A percentile compares a stretch with the other conserved stretches of the same genome.
Conservation (phyloP, 202 grass and related monocot genomes). For the Panicum virgatum region DNA sequence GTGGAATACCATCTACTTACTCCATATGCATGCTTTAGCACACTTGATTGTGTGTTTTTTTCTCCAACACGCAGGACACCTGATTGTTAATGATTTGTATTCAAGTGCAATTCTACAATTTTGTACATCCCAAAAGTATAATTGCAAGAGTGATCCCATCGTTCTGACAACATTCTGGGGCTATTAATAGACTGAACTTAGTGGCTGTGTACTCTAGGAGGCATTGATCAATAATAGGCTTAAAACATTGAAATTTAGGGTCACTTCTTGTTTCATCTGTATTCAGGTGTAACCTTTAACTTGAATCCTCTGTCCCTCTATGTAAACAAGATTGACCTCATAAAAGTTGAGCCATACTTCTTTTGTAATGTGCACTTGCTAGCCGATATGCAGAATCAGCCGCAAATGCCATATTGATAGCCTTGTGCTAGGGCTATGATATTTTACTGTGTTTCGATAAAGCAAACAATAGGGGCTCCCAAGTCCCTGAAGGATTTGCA, state of each 20-base stretch:
- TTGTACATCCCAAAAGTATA: not conserved
- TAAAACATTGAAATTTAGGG: not conserved
- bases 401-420: not conserved
- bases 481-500: not conserved
- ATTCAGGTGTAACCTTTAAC: not conserved
- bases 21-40: slow-evolving; percentile 5
- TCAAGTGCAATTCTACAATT: not conserved
- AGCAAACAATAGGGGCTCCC: not conserved
- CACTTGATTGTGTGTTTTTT: not conserved
- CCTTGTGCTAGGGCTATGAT: not conserved
- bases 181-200: not conserved
- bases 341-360: not conserved
- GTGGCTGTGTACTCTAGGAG: not conserved
- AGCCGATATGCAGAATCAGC: slow-evolving; percentile 15
- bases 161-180: not conserved
- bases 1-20: not conserved
- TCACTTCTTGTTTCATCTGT: not conserved
- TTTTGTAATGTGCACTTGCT: not conserved
- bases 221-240: not conserved
- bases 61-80: too few relatives aligned
- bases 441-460: not conserved
- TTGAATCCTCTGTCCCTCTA: not conserved
- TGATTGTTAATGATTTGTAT: slow-evolving; percentile 8
- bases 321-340: not conserved
- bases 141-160: not conserved